Evolutionary conservation across 805 yeast species (phyloP).

Genomic region (Jamesozyma jinghongensis): DNA sequence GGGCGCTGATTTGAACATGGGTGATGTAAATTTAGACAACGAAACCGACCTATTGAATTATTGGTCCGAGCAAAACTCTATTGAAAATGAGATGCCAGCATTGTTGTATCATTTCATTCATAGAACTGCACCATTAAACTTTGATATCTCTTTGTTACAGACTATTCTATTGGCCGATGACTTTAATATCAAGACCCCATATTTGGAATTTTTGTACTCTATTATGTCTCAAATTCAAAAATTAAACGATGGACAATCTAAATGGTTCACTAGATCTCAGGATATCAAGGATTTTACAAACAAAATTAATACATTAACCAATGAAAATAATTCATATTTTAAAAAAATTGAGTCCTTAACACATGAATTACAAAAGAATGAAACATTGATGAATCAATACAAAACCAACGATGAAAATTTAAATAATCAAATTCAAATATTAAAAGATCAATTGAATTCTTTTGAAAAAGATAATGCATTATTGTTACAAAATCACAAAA

Average conservation of each 20-base stretch:
- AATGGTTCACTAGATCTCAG: constrained; percentile 23
- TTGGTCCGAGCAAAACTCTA: constrained; percentile 42
- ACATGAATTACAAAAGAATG: neutral
- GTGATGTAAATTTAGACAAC: constrained; percentile 49
- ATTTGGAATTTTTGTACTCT: constrained; percentile 79
- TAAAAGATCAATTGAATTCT: neutral
- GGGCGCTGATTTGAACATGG: constrained; percentile 65
- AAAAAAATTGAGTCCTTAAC: constrained; percentile 2
- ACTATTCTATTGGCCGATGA: constrained; percentile 90
- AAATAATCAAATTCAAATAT: neutral
- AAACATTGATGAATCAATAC: neutral
- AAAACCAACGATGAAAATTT: neutral
- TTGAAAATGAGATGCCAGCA: constrained; percentile 42
- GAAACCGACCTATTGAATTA: constrained; percentile 49
- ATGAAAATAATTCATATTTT: constrained; percentile 3
- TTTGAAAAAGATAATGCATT: constrained; percentile 1
- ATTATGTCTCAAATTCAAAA: constrained; percentile 55
- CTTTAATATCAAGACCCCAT: constrained; percentile 76
- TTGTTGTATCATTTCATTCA: constrained; percentile 59
- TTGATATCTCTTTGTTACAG: constrained; percentile 72
- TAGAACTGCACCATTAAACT: constrained; percentile 44
- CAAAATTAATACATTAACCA: constrained; percentile 4
- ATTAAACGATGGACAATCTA: constrained; percentile 36
- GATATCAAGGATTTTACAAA: neutral
- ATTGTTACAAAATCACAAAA: neutral